These are phyloP conservation scores for Capronia americana DNA, from an alignment of 2,329 filamentous ascomycete genomes.

Conservation along the genomic window DNA sequence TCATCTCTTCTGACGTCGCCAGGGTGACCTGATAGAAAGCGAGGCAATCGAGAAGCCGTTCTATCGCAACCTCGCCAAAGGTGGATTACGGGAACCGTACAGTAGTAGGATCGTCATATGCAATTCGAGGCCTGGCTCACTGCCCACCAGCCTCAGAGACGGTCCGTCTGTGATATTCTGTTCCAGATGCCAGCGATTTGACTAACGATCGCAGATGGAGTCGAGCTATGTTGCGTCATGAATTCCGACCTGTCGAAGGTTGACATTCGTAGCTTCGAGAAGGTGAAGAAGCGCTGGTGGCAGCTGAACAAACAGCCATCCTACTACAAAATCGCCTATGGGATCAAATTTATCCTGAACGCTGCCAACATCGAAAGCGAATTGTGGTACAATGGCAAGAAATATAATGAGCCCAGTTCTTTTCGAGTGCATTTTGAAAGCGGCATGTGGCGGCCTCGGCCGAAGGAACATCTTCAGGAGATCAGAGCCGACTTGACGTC, in stretches of 20 bases:
- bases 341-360: conserved; percentile 13
- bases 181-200: not conserved
- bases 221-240: conserved; percentile 13
- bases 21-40: conserved; percentile 15
- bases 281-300: conserved; percentile 19
- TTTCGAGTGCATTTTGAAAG: conserved; percentile 15
- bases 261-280: conserved; percentile 6
- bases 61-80: conserved; percentile 15
- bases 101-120: conserved; percentile 3
- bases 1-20: not conserved
- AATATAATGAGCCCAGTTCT: conserved; percentile 8
- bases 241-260: conserved; percentile 8
- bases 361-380: conserved; percentile 16
- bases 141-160: not conserved
- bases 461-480: conserved; percentile 6
- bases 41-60: conserved; percentile 6
- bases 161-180: not conserved
- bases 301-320: conserved; percentile 5
- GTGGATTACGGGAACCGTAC: not conserved
- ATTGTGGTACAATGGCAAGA: conserved; percentile 8
- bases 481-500: not conserved
- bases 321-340: conserved; percentile 15
- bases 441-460: conserved; percentile 14
- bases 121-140: conserved; percentile 4
- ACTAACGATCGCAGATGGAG: conserved; percentile 5